Evolutionary conservation across 352 stramenopile species (phyloP), one percentile per base, ranked within the genome.

Genomic region (Globisporangium yorkense): DNA sequence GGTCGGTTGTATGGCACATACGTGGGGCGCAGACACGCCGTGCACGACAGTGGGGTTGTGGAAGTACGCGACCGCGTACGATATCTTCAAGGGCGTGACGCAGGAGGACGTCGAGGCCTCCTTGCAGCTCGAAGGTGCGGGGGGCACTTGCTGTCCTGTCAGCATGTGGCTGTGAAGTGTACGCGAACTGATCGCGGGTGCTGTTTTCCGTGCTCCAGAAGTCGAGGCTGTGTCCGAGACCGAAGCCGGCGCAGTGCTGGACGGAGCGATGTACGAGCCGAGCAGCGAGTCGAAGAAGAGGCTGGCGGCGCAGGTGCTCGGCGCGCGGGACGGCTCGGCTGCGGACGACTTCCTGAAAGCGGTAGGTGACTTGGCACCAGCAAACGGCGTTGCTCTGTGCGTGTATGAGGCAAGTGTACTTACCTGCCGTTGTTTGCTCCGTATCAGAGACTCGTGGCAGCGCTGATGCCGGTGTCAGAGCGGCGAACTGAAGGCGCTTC

Each of bases 11-110:
- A 6, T 40, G 24, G 31, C 46, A 20, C n/a, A 5, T 29, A 51
- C 49, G 12, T 55, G 35, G 27, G 37, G 47, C 40, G 33, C 49
- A 92, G 82, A 88, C 48, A 63, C 76, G 29, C 78, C 78, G 18
- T 90, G 76, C 48, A 88, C 80, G 58, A 87, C 76, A 2, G 72
- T 67, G 27, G 80, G 82, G 5, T 53, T 92, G 44, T 92, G 82
- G 82, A 81, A 75, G 43, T 90, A 85, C 56, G 40, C 84, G 33
- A 69, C 70, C 21, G 71, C 75, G 8, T 87, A 79, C 56, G 72
- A 77, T 47, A 87, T 79, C 55, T 90, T 88, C 40, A 80, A 81
- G 46, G 74, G 66, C 24, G 72, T 89, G 24, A 75, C 69, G 49
- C 66, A 71, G 5, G 72, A 80, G 56, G 79, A 88, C 39, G 84